Evolutionary conservation across 1,139 yeast genomes (phyloP).

Genomic region (Torulaspora pretoriensis): DNA sequence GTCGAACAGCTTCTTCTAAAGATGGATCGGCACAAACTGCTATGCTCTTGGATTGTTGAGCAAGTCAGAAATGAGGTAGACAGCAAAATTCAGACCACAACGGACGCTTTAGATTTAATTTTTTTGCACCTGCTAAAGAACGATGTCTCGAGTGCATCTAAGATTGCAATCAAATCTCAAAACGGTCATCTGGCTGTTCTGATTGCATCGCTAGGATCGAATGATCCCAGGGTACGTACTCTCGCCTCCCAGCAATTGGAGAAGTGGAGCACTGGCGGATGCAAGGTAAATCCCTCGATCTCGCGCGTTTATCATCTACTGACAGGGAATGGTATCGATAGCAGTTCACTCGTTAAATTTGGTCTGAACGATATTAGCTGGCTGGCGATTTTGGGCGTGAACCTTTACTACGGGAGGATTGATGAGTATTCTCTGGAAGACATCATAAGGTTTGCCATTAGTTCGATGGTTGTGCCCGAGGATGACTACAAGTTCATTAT

Average conservation of each 20-base stretch:
- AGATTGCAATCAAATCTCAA: constrained; percentile 51
- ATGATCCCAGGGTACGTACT: constrained; percentile 51
- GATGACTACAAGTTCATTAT: constrained; percentile 37
- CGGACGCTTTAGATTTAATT: constrained; percentile 43
- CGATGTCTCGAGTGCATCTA: constrained; percentile 58
- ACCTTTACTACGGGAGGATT: constrained; percentile 57
- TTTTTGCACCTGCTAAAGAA: constrained; percentile 54
- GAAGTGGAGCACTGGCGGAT: constrained; percentile 51
- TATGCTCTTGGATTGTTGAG: constrained; percentile 57
- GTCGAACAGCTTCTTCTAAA: constrained; percentile 38
- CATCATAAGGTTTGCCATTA: constrained; percentile 30
- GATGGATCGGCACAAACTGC: constrained; percentile 42
- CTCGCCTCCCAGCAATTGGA: constrained; percentile 59
- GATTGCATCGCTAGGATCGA: constrained; percentile 67
- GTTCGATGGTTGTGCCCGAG: constrained; percentile 32
- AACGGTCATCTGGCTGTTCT: constrained; percentile 68
- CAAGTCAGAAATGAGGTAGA: constrained; percentile 49
- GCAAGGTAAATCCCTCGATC: constrained; percentile 38
- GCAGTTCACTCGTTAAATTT: constrained; percentile 25
- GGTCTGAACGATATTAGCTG: constrained; percentile 55
- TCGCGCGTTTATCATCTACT: constrained; percentile 61
- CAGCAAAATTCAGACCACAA: constrained; percentile 23
- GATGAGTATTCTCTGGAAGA: constrained; percentile 39
- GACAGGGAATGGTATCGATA: constrained; percentile 49
- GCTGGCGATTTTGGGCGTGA: constrained; percentile 57